Conservation (phyloP, 768 basidiomycete genomes). For the Pleurotus cornucopiae region DNA sequence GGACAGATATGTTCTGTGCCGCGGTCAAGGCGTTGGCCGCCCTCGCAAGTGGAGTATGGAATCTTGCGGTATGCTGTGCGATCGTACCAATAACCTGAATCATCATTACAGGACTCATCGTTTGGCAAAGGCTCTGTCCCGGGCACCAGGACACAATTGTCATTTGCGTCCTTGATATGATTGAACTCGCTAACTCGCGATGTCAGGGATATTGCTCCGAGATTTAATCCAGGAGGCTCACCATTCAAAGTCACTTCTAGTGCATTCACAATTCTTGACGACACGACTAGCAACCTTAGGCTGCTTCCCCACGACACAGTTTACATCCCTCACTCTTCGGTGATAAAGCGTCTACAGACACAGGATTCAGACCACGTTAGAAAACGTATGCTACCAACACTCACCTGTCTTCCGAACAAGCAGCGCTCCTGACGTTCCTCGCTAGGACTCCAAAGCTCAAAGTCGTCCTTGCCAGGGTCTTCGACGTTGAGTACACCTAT, state of each 20-base stretch:
- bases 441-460: constrained; percentile 95
- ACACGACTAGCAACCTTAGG: constrained; percentile 48
- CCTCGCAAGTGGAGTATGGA: constrained; percentile 83
- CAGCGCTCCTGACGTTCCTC: constrained; percentile 85
- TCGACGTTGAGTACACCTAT: constrained; percentile 67
- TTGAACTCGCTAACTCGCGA: constrained; percentile 80
- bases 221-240: constrained; percentile 27
- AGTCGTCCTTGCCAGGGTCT: constrained; percentile 83
- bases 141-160: constrained; percentile 73
- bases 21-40: constrained; percentile 72
- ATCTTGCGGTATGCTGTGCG: constrained; percentile 90
- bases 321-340: constrained; percentile 71
- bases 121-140: constrained; percentile 59
- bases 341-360: constrained; percentile 77
- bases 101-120: constrained; percentile 59
- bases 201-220: neutral
- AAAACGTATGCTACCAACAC: constrained; percentile 9
- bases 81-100: constrained; percentile 87
- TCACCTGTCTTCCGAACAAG: constrained; percentile 87
- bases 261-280: constrained; percentile 72
- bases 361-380: neutral
- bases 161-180: constrained; percentile 60
- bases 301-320: constrained; percentile 81
- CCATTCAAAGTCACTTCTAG: constrained; percentile 89
- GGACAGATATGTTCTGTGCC: constrained; percentile 78